Evolutionary conservation across 768 basidiomycete genomes (phyloP).

Genomic region (Inosperma sp.): DNA sequence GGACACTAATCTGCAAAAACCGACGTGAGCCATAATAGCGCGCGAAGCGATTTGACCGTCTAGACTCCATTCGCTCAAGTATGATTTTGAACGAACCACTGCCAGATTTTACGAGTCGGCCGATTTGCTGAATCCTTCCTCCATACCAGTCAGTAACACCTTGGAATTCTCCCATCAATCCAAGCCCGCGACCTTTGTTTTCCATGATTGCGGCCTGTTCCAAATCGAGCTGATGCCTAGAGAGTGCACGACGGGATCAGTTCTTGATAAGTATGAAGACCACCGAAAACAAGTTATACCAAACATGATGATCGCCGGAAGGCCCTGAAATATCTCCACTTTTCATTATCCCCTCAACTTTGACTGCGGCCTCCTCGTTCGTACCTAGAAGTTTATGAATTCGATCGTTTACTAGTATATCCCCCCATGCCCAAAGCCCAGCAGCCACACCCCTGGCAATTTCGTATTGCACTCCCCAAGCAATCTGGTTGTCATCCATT

Average conservation of each 20-base stretch:
- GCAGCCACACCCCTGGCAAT: conserved; percentile 39
- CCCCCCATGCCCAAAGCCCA: conserved; percentile 39
- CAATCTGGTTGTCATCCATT: conserved; percentile 34
- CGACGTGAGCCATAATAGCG: conserved; percentile 62
- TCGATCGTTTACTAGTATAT: conserved; percentile 30
- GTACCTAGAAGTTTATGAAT: conserved; percentile 27
- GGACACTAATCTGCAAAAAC: conserved; percentile 52
- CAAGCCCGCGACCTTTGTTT: conserved; percentile 51
- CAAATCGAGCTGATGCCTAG: conserved; percentile 54
- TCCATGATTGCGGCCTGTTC: conserved; percentile 62
- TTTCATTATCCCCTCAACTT: conserved; percentile 33
- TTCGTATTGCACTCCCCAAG: conserved; percentile 47
- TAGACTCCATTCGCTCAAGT: conserved; percentile 54
- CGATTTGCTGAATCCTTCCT: conserved; percentile 60
- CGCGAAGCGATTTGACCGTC: conserved; percentile 60
- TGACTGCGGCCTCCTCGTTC: conserved; percentile 29
- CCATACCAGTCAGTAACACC: conserved; percentile 58
- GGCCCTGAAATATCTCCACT: conserved; percentile 10
- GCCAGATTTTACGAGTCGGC: conserved; percentile 34
- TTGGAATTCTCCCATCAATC: conserved; percentile 52
- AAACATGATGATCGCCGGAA: conserved; percentile 27
- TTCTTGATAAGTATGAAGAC: background rate
- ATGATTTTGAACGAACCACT: conserved; percentile 32
- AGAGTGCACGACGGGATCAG: conserved; percentile 1
- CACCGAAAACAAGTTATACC: no score